Base-by-base conservation (phyloP, 495 filamentous ascomycete species). In the Lepidopterella palustris region DNA sequence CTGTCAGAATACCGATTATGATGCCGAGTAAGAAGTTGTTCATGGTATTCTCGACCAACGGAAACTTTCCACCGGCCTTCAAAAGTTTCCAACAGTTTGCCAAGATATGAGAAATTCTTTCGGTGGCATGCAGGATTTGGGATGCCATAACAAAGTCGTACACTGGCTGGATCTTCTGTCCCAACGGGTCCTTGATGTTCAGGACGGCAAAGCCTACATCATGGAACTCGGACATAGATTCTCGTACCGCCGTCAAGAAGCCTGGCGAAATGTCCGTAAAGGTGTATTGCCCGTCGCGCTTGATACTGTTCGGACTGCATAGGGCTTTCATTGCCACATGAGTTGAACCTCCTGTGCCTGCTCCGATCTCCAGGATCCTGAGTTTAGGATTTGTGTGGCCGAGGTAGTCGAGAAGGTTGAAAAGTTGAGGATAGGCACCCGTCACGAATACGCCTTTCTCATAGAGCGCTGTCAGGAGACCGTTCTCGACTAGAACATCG, bases 71-170 rank as follows among this genome's bases (percentile, higher is more conserved):
- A 2, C 59, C 59, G 0, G 63, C 59, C 48, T 53, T 62, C 1
- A 66, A 58, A 6, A 66, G 50, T 24, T 51, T 45, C 6, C 56
- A 1, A 27, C 1, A 5, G 47, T 66, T 58, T 32, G 21, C 0
- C 15, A 66, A 47, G 1, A 59, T 45, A 18, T 49, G 35, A 10
- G 4, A 15, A 0, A 66, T 29, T n/a, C 42, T 48, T 18, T 0
- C 2, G 1, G 63, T 42, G 13, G 54, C 29, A 27, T 66, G 63
- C 0, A 66, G 24, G 21, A 26, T 20, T 3, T 62, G n/a, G 1
- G 29, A 54, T 13, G 54, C 49, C 1, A 66, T 42, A n/a, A 62
- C 58, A n/a, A 66, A 4, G 28, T 66, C 63, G 55, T 55, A 66
- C 4, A 4, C 40, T n/a, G 50, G 8, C 20, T 53, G 5, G 26